A percentile compares a stretch with the other conserved stretches of the same genome.
These are phyloP conservation scores for Glycine tomentella DNA, from an alignment of 306 rosid species.

Conservation along the genomic window DNA sequence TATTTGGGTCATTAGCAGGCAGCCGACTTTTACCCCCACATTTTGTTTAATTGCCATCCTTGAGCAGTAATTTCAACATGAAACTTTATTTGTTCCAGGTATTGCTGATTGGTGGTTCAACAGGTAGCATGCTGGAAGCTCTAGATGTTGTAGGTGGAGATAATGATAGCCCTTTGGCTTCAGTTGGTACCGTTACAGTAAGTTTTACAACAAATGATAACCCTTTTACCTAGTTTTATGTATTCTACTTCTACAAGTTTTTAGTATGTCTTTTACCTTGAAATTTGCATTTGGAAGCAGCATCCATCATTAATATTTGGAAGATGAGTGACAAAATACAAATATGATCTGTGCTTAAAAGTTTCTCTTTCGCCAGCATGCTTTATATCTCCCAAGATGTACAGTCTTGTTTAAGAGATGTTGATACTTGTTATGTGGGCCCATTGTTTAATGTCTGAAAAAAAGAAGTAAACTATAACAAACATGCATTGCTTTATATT, in stretches of 20 bases:
- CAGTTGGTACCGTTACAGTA: slow-evolving; percentile 62
- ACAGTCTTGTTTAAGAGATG: too few relatives aligned
- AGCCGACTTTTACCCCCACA: not conserved
- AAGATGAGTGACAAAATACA: too few relatives aligned
- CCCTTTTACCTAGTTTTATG: slow-evolving; percentile 15
- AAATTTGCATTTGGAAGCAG: slow-evolving; percentile 28
- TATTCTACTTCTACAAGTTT: slow-evolving; percentile 12
- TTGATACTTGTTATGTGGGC: too few relatives aligned
- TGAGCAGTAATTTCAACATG: slow-evolving; percentile 7
- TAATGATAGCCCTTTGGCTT: slow-evolving; percentile 63
- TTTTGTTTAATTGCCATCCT: not conserved
- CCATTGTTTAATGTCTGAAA: too few relatives aligned
- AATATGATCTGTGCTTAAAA: too few relatives aligned
- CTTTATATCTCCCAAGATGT: too few relatives aligned
- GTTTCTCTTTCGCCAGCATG: too few relatives aligned
- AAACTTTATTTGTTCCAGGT: slow-evolving; percentile 66
- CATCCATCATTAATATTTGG: not conserved
- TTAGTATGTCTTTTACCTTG: slow-evolving; percentile 1
- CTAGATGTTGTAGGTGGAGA: slow-evolving; percentile 94
- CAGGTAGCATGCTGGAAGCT: slow-evolving; percentile 96
- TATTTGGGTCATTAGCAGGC: not conserved
- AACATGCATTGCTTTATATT: too few relatives aligned
- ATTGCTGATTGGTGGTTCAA: slow-evolving; percentile 95
- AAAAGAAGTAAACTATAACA: too few relatives aligned
- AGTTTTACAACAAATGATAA: slow-evolving; percentile 51